Base-by-base conservation (phyloP, 345 rosid species). In the Cardamine resedifolia region DNA sequence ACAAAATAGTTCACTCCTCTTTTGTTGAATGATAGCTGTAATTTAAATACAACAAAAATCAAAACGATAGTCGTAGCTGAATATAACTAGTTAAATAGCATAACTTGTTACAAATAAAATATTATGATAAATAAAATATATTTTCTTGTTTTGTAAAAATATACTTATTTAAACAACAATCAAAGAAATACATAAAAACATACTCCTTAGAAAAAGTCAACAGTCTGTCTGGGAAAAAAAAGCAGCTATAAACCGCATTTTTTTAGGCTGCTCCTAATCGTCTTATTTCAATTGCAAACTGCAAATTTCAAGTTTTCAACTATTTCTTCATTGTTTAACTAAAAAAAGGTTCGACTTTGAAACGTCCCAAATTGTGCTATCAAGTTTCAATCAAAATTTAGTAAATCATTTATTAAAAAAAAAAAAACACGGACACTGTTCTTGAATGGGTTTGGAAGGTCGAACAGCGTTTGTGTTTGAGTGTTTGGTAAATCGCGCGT, bases 401-500 rank as follows among this genome's bases (percentile, higher is more conserved):
- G n/a, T n/a, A n/a, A n/a, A n/a, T n/a, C n/a, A n/a, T n/a, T n/a
- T n/a, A n/a, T n/a, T n/a, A n/a, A n/a, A n/a, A n/a, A n/a, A n/a
- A n/a, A n/a, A n/a, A n/a, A n/a, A n/a, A n/a, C n/a, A n/a, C n/a
- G n/a, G n/a, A n/a, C n/a, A n/a, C n/a, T n/a, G n/a, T n/a, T n/a
- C n/a, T 23, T 23, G 24, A 1, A 23, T 23, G 24, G 1, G 24
- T 23, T 23, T 23, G 24, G 24, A 23, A 23, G 24, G 7, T 28
- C 38, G 11, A 47, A 51, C 39, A 4, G 70, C 64, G 76, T 31
- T 61, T 70, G 66, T 18, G 66, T 61, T 50, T 49, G 33, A 60
- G 66, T 58, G 45, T 66, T 60, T 60, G 58, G 51, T 73, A 19
- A 23, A 41, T 60, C 57, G 69, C 28, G 64, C 73, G 73, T 75